Base-by-base conservation (phyloP, 2,329 filamentous ascomycete species). In the Thermothelomyces thermophilus region DNA sequence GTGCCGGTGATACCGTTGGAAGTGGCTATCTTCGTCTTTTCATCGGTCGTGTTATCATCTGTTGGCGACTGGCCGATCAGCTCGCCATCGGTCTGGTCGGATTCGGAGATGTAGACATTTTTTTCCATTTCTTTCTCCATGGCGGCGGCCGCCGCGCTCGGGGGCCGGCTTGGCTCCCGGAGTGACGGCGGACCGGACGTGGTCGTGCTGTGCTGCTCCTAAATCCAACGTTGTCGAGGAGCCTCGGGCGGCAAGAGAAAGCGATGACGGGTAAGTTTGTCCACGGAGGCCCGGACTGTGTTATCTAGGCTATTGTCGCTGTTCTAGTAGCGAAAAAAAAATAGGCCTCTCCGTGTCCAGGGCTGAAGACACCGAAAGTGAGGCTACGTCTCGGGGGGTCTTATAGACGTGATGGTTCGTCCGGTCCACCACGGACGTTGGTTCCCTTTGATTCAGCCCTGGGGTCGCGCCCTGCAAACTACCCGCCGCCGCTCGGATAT, bases 91-190 rank as follows among this genome's bases (percentile, higher is more conserved):
- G 49, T 44, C 19, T 47, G 48, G 47, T 54, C 53, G 28, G 56
- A 56, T 34, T 56, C 56, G 37, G 51, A 56, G 30, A 11, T 50
- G 43, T 50, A 46, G 17, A 24, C 8, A 20, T 8, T 24, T 4
- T 52, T 52, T 45, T 53, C 51, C 3, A 16, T 11, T 37, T 52
- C 50, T 22, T 48, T 40, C 19, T 50, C 50, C 52, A 53, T 55
- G 9, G 30, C 24, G 35, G 41, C 24, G 11, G 36, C 33, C 13
- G 16, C 16, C 13, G 13, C 7, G 13, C 5, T 34, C 9, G 3
- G 5, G 20, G 24, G n/a, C 13, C 19, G 41, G 16, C 42, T 35
- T 40, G 17, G 40, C 26, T 24, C n/a, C 19, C 26, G 19, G 17
- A 41, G 20, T 11, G 13, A 24, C 6, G 8, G n/a, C 26, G 42